phyloP scores from a whole-genome alignment of 106 monocot genomes.

The Dendrobium officinale region DNA sequence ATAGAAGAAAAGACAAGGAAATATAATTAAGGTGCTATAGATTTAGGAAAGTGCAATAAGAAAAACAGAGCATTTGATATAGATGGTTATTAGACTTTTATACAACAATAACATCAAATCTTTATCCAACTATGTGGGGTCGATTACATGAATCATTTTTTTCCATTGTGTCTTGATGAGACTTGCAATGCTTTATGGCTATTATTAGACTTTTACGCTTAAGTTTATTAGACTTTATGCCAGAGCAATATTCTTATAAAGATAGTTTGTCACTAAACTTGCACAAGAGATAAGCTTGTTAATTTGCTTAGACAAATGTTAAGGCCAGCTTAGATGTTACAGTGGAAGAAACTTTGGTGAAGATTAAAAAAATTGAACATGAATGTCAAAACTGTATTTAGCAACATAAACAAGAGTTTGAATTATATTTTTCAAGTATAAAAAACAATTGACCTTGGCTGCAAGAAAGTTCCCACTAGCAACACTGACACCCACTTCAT shows the following conservation, averaged over 20 bases:
- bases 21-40: neutral
- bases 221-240: too few relatives aligned
- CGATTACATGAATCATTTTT: too few relatives aligned
- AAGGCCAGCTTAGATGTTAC: neutral
- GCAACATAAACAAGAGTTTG: neutral
- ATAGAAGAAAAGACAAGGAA: neutral
- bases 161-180: too few relatives aligned
- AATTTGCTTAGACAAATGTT: neutral
- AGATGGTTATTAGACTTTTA: too few relatives aligned
- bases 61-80: neutral
- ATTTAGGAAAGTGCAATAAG: neutral
- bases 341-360: neutral
- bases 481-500: slow-evolving; percentile 78
- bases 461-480: slow-evolving; percentile 90
- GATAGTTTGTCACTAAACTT: neutral
- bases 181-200: too few relatives aligned
- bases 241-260: too few relatives aligned
- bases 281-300: neutral
- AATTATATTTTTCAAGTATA: neutral
- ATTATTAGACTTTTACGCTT: too few relatives aligned
- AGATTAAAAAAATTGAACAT: neutral
- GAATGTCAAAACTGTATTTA: neutral
- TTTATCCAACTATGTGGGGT: too few relatives aligned
- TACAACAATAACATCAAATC: too few relatives aligned
- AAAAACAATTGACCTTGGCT: slow-evolving; percentile 57